phyloP scores from a whole-genome alignment of 2,329 filamentous ascomycete species.

The Fusarium sp. region DNA sequence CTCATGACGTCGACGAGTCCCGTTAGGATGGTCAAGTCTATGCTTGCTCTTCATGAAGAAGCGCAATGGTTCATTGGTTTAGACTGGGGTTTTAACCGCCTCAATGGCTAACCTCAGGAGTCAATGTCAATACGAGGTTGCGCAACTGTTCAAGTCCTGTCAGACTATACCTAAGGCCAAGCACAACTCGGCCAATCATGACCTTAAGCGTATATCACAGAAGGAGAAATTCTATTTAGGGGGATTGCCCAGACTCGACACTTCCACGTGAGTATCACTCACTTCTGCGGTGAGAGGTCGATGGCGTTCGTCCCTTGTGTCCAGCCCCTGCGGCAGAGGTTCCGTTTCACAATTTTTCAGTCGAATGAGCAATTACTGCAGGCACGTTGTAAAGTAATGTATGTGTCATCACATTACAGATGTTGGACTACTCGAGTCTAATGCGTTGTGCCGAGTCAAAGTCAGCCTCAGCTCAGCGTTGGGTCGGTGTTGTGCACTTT shows the following conservation, averaged over 20 bases:
- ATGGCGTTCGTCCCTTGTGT: conserved; percentile 45
- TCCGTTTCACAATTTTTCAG: conserved; percentile 21
- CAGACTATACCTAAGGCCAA: conserved; percentile 4
- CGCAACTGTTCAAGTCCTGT: conserved; percentile 16
- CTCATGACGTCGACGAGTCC: conserved; percentile 1
- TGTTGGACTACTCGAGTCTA: conserved; percentile 8
- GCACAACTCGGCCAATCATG: conserved; percentile 30
- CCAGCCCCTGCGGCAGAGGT: conserved; percentile 28
- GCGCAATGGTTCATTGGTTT: conserved; percentile 9
- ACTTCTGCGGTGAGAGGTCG: conserved; percentile 42
- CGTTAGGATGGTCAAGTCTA: not conserved
- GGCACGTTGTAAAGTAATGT: conserved; percentile 1
- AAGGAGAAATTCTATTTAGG: conserved; percentile 39
- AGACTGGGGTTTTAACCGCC: conserved; percentile 14
- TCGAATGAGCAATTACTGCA: conserved; percentile 13
- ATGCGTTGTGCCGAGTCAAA: conserved; percentile 28
- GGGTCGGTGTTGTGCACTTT: conserved; percentile 9
- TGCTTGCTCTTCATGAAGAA: conserved; percentile 22
- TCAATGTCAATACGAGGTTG: conserved; percentile 37
- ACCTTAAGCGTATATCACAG: not conserved
- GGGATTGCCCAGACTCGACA: conserved; percentile 30
- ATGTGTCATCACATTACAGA: conserved; percentile 9
- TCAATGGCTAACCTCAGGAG: conserved; percentile 8
- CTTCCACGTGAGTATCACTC: conserved; percentile 43
- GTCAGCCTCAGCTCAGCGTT: conserved; percentile 26